These are phyloP conservation scores for Aspergillus ustus DNA, from an alignment of 2,329 filamentous ascomycete species.

Conservation along the genomic window DNA sequence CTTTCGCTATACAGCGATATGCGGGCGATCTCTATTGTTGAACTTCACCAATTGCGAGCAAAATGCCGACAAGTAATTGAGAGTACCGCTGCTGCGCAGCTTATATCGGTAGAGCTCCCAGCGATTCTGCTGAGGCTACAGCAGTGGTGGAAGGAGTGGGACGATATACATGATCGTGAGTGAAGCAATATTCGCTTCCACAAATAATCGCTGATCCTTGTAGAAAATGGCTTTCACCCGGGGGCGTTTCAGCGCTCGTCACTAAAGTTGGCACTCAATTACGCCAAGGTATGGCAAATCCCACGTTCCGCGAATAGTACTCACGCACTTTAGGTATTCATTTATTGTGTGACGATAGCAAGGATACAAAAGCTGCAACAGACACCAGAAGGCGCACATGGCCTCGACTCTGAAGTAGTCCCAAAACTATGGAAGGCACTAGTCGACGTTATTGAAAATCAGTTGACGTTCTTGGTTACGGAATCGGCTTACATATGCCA, in stretches of 20 bases:
- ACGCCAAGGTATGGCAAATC: slow-evolving; percentile 26
- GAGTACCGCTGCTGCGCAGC: slow-evolving; percentile 28
- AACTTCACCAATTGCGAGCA: slow-evolving; percentile 42
- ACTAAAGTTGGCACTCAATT: slow-evolving; percentile 39
- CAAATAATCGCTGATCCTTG: neutral
- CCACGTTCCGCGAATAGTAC: neutral
- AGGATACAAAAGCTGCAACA: slow-evolving; percentile 41
- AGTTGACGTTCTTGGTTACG: slow-evolving; percentile 36
- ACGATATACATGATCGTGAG: slow-evolving; percentile 40
- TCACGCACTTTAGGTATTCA: slow-evolving; percentile 30
- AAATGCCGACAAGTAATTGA: slow-evolving; percentile 37
- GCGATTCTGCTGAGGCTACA: slow-evolving; percentile 38
- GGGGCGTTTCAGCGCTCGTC: slow-evolving; percentile 42
- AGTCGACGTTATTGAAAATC: slow-evolving; percentile 39
- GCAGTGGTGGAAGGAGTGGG: slow-evolving; percentile 42
- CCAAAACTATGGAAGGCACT: slow-evolving; percentile 36
- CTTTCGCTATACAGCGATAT: slow-evolving; percentile 41
- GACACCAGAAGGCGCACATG: slow-evolving; percentile 27
- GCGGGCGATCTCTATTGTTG: slow-evolving; percentile 41
- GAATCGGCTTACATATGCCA: slow-evolving; percentile 41
- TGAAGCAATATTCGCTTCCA: neutral
- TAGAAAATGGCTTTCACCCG: slow-evolving; percentile 43
- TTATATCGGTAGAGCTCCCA: slow-evolving; percentile 37
- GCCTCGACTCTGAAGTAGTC: slow-evolving; percentile 29
- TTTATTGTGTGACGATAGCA: slow-evolving; percentile 37